These are phyloP conservation scores for Podila minutissima DNA, from an alignment of 192 early-diverging fungal species.

Conservation along the genomic window DNA sequence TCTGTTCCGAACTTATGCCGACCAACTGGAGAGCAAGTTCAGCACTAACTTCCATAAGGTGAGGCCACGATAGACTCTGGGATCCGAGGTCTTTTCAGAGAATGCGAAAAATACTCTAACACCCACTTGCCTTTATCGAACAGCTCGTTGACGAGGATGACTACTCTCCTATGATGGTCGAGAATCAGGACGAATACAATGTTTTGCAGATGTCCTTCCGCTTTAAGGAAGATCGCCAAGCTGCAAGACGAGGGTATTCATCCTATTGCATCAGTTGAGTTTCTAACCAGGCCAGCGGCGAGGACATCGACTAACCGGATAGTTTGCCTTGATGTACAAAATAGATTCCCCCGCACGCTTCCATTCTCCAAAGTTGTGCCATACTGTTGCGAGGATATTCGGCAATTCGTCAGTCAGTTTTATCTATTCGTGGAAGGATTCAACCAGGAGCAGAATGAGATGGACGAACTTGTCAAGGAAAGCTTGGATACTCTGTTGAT, in stretches of 20 bases:
- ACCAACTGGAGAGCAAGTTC: conserved; percentile 77
- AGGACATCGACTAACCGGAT: not conserved
- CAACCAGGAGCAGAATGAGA: conserved; percentile 81
- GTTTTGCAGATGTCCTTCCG: conserved; percentile 71
- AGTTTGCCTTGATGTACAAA: not conserved
- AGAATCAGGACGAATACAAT: conserved; percentile 70
- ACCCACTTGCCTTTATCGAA: not conserved
- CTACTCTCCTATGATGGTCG: conserved; percentile 79
- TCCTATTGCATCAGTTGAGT: not conserved
- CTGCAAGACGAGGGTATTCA: conserved; percentile 37
- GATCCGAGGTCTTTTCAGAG: not conserved
- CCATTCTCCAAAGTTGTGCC: conserved; percentile 88
- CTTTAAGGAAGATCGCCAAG: conserved; percentile 63
- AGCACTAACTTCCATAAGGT: conserved; percentile 75
- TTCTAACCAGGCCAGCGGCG: not conserved
- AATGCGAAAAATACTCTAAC: not conserved
- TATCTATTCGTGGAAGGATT: conserved; percentile 90
- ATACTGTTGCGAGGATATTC: conserved; percentile 73
- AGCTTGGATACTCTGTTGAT: conserved; percentile 77
- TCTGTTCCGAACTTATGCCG: conserved; percentile 82
- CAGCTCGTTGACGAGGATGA: conserved; percentile 86
- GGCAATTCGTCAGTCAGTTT: conserved; percentile 78
- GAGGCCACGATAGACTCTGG: not conserved
- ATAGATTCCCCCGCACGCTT: conserved; percentile 75
- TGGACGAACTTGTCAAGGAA: conserved; percentile 88